Conservation (phyloP, 2,329 filamentous ascomycete genomes). For the Colletotrichum spaethianum region DNA sequence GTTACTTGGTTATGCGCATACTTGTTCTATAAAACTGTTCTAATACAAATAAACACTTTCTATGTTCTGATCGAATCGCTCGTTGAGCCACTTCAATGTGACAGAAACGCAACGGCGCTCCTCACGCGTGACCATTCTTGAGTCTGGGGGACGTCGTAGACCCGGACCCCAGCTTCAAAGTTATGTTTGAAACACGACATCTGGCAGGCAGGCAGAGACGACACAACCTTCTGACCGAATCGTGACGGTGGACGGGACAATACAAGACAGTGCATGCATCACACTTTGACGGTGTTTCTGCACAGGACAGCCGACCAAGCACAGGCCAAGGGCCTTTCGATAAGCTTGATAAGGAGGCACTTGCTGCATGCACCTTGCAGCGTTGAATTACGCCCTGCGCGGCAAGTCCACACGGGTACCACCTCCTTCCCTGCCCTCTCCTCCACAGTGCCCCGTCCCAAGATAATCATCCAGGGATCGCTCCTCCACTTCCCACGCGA, state of each 20-base stretch:
- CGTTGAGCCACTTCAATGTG: not conserved
- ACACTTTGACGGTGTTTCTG: not conserved
- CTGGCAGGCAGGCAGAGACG: constrained; percentile 11
- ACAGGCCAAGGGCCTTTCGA: not conserved
- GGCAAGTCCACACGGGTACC: not conserved
- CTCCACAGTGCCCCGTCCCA: not conserved
- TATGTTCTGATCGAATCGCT: not conserved
- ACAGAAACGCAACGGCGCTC: not conserved
- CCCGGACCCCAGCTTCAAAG: not conserved
- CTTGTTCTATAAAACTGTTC: constrained; percentile 36
- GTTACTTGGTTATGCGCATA: constrained; percentile 31
- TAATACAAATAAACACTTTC: constrained; percentile 38
- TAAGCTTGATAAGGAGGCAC: not conserved
- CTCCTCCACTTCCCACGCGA: not conserved
- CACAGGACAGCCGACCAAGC: not conserved
- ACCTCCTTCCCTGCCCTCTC: not conserved
- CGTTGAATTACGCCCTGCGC: no score
- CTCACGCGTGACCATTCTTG: not conserved
- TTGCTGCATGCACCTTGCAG: not conserved
- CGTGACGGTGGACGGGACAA: not conserved
- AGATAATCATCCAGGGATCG: no score
- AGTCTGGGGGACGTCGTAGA: not conserved
- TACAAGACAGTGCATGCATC: not conserved
- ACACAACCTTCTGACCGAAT: not conserved
- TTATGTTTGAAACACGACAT: constrained; percentile 21